A percentile compares a stretch with the other conserved stretches of the same genome.
Evolutionary conservation across 192 early-diverging fungal genomes (phyloP).

Genomic region (Gorgonomyces haynaldii): DNA sequence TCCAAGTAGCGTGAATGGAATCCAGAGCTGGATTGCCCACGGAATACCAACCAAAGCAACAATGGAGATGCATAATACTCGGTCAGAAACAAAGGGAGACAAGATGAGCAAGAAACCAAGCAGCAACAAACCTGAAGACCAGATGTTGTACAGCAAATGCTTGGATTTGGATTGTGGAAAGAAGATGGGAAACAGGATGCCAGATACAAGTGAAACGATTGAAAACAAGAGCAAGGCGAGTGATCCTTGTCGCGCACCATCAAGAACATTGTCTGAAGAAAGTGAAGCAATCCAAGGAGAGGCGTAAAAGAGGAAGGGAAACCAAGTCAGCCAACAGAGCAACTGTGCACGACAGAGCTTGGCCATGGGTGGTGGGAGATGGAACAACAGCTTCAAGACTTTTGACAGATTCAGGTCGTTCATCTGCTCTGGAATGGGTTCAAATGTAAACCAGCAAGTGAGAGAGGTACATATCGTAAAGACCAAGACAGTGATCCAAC

Average conservation of each 20-base stretch:
- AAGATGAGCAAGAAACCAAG: constrained; percentile 56
- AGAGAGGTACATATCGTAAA: constrained; percentile 45
- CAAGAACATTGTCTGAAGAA: no score
- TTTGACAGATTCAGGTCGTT: constrained; percentile 9
- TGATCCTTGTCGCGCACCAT: constrained; percentile 68
- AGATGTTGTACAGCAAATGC: constrained; percentile 48
- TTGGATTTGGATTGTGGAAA: constrained; percentile 10
- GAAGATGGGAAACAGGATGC: constrained; percentile 42
- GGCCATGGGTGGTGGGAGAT: constrained; percentile 60
- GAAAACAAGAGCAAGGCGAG: constrained; percentile 74
- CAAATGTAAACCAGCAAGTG: constrained; percentile 51
- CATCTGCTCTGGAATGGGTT: constrained; percentile 30
- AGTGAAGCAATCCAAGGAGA: constrained; percentile 17
- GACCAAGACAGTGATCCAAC: constrained; percentile 53
- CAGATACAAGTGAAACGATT: constrained; percentile 55
- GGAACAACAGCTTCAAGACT: constrained; percentile 26
- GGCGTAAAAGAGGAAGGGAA: constrained; percentile 92
- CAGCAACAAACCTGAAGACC: constrained; percentile 56
- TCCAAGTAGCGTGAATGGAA: constrained; percentile 85
- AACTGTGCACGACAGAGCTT: constrained; percentile 81
- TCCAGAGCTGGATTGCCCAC: constrained; percentile 85
- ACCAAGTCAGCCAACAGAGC: constrained; percentile 94
- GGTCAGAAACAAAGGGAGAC: constrained; percentile 48
- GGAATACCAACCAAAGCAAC: constrained; percentile 66
- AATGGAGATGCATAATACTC: constrained; percentile 50